Evolutionary conservation across 192 early-diverging fungal species (phyloP).

Genomic region (Umbelopsis sp.): DNA sequence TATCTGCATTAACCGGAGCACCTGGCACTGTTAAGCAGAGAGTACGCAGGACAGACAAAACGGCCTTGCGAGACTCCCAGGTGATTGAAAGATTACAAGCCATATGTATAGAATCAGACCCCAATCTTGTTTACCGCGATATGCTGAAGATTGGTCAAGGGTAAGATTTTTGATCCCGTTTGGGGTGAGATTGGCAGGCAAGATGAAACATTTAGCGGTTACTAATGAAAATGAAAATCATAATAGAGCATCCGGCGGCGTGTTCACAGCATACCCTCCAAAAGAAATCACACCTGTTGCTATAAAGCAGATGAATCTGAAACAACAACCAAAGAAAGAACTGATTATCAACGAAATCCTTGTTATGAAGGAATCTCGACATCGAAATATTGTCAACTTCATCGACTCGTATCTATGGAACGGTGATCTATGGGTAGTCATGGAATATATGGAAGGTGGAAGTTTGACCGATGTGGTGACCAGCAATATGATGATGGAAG

Average conservation of each 20-base stretch:
- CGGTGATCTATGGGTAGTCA: conserved; percentile 88
- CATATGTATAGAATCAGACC: conserved; percentile 91
- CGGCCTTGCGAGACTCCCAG: conserved; percentile 58
- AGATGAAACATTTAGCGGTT: neutral
- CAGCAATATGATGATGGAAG: conserved; percentile 82
- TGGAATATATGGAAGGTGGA: conserved; percentile 97
- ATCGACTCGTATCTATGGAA: conserved; percentile 81
- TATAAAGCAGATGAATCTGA: conserved; percentile 89
- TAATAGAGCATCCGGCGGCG: conserved; percentile 79
- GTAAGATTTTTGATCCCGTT: conserved; percentile 15
- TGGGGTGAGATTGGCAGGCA: neutral
- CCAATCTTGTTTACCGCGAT: conserved; percentile 59
- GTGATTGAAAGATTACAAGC: conserved; percentile 82
- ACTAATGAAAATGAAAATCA: neutral
- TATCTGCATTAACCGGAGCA: conserved; percentile 25
- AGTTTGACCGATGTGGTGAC: conserved; percentile 88
- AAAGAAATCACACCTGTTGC: conserved; percentile 61
- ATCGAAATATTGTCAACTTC: conserved; percentile 92
- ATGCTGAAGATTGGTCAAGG: conserved; percentile 49
- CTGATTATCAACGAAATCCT: conserved; percentile 85
- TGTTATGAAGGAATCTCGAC: conserved; percentile 79
- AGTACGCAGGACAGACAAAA: conserved; percentile 23
- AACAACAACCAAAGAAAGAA: conserved; percentile 89
- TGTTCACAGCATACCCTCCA: conserved; percentile 70
- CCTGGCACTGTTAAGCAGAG: conserved; percentile 38